A percentile compares a stretch with the other conserved stretches of the same genome.
phyloP scores from a whole-genome alignment of 345 rosid genomes.

The Melastoma malabathricum region DNA sequence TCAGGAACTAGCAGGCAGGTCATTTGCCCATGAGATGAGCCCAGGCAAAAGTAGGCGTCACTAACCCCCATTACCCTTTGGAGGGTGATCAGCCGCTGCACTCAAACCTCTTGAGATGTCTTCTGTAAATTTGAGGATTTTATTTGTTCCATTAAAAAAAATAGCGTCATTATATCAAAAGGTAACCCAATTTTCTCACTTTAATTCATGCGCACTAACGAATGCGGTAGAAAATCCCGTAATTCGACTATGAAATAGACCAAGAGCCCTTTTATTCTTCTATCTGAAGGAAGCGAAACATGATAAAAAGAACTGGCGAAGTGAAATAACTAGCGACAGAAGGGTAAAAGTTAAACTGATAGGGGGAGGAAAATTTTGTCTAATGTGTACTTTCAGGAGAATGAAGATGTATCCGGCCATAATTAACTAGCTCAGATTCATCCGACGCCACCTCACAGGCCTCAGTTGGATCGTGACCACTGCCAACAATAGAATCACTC shows the following conservation, averaged over 20 bases:
- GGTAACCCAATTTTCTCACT: no score
- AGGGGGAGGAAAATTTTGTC: conserved; percentile 44
- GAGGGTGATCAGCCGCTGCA: no score
- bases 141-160: no score
- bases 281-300: conserved; percentile 5
- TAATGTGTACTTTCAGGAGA: conserved; percentile 98
- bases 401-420: conserved; percentile 86
- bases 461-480: conserved; percentile 20
- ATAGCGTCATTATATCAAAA: no score
- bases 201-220: no score
- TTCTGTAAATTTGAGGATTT: no score
- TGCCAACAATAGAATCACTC: conserved; percentile 23
- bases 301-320: conserved; percentile 6
- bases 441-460: conserved; percentile 20
- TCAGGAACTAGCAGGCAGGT: conserved; percentile 63
- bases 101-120: no score
- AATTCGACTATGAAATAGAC: conserved; percentile 5
- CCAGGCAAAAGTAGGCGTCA: no score
- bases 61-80: no score
- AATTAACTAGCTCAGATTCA: conserved; percentile 64
- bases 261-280: conserved; percentile 27
- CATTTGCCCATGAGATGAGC: background rate
- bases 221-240: no score
- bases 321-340: conserved; percentile 10
- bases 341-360: conserved; percentile 21